Evolutionary conservation across 129 eudicot species (phyloP), one percentile per base, ranked within the genome.

Genomic region (Sambucus nigra): DNA sequence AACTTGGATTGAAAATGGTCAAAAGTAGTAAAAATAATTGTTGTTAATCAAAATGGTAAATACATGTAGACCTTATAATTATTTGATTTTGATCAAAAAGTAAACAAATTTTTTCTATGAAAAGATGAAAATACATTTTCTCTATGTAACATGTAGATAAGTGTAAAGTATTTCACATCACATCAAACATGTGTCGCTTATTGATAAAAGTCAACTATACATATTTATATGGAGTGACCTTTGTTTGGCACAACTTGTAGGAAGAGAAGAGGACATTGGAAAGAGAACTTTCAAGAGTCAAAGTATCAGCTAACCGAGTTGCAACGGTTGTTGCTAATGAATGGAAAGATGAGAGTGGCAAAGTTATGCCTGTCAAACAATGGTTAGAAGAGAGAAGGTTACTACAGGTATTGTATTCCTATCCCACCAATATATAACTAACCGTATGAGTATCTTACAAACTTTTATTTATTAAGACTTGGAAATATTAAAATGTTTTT

Each of bases 281-380:
- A 81, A 82, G 99, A 71, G 99, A 91, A 49, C 76, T 91, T 35
- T 86, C 95, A 71, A 76, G 95, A 71, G 80, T 77, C 27, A 74
- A 74, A 60, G 91, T 91, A 55, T 82, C 91, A 51, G 95, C 95
- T 26, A 91, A 77, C 57, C 72, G 99, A 31, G 82, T 91, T 25
- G 95, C 98, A 25, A 76, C 81, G 4, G 89, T 76, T 0, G 81
- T 82, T 52, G 99, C 99, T 67, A 91, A 91, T 53, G 95, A 91
- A 57, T 91, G 99, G 99, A 91, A 91, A 57, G 87, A 86, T 48
- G 95, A 91, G 19, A 79, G 76, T 5, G 89, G 79, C 70, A 82
- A 82, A 57, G 95, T 82, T 51, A 82, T 91, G 99, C 99, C 94
- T 15, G 82, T 91, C 20, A 91, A 77, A 64, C 86, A 81, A 70